Evolutionary conservation across 352 stramenopile genomes (phyloP).

Genomic region (Globisporangium cederbergense): DNA sequence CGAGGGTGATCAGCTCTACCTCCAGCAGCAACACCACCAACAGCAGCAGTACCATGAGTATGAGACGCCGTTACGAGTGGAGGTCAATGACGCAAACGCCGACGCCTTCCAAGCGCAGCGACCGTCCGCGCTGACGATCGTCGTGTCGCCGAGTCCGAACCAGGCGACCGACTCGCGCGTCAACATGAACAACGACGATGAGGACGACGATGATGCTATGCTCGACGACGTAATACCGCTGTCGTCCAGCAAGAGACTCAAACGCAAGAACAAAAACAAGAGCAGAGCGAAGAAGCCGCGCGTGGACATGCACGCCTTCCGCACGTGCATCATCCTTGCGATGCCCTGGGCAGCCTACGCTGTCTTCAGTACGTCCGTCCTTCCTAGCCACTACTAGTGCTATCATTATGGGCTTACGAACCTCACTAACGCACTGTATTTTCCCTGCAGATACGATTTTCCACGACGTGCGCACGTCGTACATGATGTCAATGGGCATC

Average conservation of each 20-base stretch:
- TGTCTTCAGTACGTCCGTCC: constrained; percentile 44
- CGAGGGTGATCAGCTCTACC: neutral
- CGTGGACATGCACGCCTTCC: constrained; percentile 26
- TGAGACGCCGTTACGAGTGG: neutral
- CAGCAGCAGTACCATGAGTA: constrained; percentile 1
- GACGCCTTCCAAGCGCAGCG: neutral
- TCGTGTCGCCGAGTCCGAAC: constrained; percentile 14
- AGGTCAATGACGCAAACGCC: neutral
- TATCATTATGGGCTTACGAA: neutral
- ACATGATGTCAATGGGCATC: constrained; percentile 73
- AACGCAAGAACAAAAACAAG: neutral
- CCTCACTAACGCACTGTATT: neutral
- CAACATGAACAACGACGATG: constrained; percentile 2
- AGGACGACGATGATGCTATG: neutral
- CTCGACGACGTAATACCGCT: neutral
- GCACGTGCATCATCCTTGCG: constrained; percentile 64
- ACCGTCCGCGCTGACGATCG: constrained; percentile 2
- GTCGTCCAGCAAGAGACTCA: neutral
- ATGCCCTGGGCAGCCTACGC: constrained; percentile 75
- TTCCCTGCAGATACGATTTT: constrained; percentile 58
- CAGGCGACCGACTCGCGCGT: neutral
- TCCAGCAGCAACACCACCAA: neutral
- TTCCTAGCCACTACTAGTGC: neutral
- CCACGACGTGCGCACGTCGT: constrained; percentile 58
- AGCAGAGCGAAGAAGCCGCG: neutral